phyloP scores from a whole-genome alignment of 805 yeast genomes.

The Scheffersomyces ergatensis region DNA sequence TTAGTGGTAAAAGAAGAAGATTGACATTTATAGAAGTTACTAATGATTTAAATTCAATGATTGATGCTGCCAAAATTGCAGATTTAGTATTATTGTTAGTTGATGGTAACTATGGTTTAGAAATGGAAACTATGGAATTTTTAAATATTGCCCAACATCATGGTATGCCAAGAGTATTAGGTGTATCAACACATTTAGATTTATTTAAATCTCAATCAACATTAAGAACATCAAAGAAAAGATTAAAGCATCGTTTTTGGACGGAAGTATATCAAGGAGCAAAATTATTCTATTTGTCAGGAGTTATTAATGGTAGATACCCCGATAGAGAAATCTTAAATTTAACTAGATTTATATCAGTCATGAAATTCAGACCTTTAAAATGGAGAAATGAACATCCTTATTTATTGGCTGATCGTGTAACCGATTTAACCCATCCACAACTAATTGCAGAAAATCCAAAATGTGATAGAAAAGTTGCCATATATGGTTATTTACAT shows the following conservation, averaged over 20 bases:
- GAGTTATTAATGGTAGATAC: constrained; percentile 95
- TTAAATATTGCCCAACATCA: constrained; percentile 94
- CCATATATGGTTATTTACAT: constrained; percentile 90
- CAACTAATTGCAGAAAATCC: constrained; percentile 71
- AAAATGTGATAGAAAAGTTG: constrained; percentile 84
- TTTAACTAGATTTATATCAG: constrained; percentile 86
- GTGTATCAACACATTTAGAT: constrained; percentile 94
- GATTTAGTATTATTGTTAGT: constrained; percentile 85
- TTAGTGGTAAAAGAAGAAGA: constrained; percentile 90
- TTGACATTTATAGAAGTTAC: constrained; percentile 90
- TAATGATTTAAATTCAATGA: constrained; percentile 92
- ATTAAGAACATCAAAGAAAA: constrained; percentile 85
- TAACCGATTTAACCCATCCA: constrained; percentile 94
- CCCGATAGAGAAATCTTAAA: constrained; percentile 96
- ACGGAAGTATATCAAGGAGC: constrained; percentile 99
- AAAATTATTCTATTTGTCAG: constrained; percentile 87
- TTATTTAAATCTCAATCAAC: constrained; percentile 87
- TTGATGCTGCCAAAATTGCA: constrained; percentile 93
- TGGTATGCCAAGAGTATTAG: constrained; percentile 97
- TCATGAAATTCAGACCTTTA: constrained; percentile 98
- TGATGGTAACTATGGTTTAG: constrained; percentile 97
- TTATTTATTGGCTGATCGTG: constrained; percentile 83
- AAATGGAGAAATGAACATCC: constrained; percentile 99
- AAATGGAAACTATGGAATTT: constrained; percentile 99
- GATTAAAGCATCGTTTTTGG: constrained; percentile 94